These are phyloP conservation scores for Saccharomyces hybrid DNA, from an alignment of 1,139 yeast genomes.

Conservation along the genomic window DNA sequence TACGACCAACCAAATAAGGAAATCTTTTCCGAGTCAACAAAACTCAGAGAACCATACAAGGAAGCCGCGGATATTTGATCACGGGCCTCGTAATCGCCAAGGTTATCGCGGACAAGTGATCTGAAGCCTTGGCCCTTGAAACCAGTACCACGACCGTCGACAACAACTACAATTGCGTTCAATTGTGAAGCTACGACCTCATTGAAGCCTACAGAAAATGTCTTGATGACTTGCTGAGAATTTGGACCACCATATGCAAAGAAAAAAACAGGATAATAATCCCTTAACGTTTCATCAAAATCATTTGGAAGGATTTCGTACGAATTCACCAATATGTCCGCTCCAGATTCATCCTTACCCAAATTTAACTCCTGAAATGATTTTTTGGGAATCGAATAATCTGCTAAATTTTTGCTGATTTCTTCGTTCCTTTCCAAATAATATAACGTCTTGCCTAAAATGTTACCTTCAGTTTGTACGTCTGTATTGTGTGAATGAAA, in stretches of 20 bases:
- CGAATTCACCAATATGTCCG: constrained; percentile 43
- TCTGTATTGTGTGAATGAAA: constrained; percentile 30
- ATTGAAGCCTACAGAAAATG: constrained; percentile 50
- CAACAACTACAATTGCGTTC: constrained; percentile 67
- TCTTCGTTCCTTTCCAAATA: constrained; percentile 45
- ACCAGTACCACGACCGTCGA: constrained; percentile 81
- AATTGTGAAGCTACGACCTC: constrained; percentile 62
- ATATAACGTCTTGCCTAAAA: constrained; percentile 27
- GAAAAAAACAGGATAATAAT: constrained; percentile 60
- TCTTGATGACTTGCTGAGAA: constrained; percentile 55
- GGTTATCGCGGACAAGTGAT: constrained; percentile 54
- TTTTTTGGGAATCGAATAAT: constrained; percentile 44
- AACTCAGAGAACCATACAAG: constrained; percentile 45
- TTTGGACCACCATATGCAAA: constrained; percentile 82
- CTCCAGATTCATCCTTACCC: constrained; percentile 39
- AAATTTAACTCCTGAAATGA: constrained; percentile 43
- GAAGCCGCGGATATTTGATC: constrained; percentile 69
- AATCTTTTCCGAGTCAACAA: constrained; percentile 50
- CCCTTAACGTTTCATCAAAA: constrained; percentile 42
- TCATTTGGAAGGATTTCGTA: constrained; percentile 58
- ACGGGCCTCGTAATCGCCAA: constrained; percentile 60
- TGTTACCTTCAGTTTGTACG: constrained; percentile 17
- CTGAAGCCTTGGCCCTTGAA: constrained; percentile 54
- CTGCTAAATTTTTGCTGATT: constrained; percentile 35
- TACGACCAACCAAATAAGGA: constrained; percentile 85